These are phyloP conservation scores for Venturia oleaginea DNA, from an alignment of 2,329 filamentous ascomycete species.

Conservation along the genomic window DNA sequence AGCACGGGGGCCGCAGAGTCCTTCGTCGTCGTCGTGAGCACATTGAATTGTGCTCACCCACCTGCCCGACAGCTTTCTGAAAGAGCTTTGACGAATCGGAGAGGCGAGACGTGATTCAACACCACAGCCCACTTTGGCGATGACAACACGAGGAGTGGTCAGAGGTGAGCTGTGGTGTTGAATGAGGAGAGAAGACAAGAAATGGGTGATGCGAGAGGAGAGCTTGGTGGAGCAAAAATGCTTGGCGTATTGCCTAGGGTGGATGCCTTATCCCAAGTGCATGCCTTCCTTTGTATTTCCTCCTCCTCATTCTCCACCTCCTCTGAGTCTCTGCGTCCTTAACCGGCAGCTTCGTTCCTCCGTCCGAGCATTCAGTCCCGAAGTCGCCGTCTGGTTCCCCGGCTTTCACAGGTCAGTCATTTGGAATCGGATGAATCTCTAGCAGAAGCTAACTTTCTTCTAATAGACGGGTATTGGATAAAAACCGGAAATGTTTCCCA, in stretches of 20 bases:
- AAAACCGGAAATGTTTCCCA: too few species aligned
- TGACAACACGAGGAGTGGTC: rapidly evolving
- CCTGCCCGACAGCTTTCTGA: neutral
- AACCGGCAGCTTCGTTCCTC: too few species aligned
- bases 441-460: too few species aligned
- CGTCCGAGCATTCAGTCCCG: too few species aligned
- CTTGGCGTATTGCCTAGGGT: neutral
- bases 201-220: neutral
- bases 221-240: neutral
- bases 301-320: too few species aligned
- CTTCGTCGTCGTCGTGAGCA: constrained; percentile 4
- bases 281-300: too few species aligned
- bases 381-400: too few species aligned
- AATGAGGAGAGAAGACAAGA: neutral
- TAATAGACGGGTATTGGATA: too few species aligned
- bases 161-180: neutral
- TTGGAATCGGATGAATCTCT: too few species aligned
- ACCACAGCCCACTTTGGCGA: neutral
- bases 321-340: too few species aligned
- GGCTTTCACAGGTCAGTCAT: too few species aligned
- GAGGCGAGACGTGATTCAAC: neutral
- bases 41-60: neutral
- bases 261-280: too few species aligned
- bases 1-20: constrained; percentile 1
- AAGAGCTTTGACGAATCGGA: neutral